Base-by-base conservation (phyloP, 768 basidiomycete species). In the Kwoniella mangroviensis region DNA sequence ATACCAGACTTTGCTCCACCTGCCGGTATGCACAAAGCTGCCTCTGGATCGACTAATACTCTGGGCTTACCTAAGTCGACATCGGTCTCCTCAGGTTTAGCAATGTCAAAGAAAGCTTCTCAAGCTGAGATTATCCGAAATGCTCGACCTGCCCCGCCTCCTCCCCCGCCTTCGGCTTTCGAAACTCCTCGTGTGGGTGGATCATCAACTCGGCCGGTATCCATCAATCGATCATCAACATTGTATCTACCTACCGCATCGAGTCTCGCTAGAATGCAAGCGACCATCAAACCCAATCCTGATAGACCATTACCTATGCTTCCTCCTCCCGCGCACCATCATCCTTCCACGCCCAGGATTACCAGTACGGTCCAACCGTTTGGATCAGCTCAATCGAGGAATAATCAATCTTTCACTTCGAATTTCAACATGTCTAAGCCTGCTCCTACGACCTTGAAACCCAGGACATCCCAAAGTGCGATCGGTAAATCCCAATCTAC, bases 221-320 rank as follows among this genome's bases (percentile, higher is more conserved):
- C 63, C 7, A 28, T 63, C 52, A 54, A 71, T 28, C 60, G 71
- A 22, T 69, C 78, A 4, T 79, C 78, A 11, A 80, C 75, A 4
- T 65, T 80, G 13, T 75, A 77, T 54, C 21, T 62, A 15, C 75
- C 79, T 4, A 80, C 79, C 5, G 77, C 77, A 4, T 75, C 75
- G 43, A 78, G 77, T 3, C 61, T 76, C 0, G 79, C 79, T 2
- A 60, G 79, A 52, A 80, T 80, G 79, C 79, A 80, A 65, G 76
- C 79, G 26, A 80, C 79, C 53, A 68, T 80, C 53, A 70, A 69
- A 58, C 79, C 79, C 17, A 63, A 53, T 17, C 24, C 72, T 5
- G 54, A 64, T 7, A 15, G 68, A 41, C 68, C 72, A 5, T 34
- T 70, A 10, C 49, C 65, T 21, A 64, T 65, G 12, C 42, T 51